A percentile compares a stretch with the other conserved stretches of the same genome.
phyloP scores from a whole-genome alignment of 1,284 basidiomycete genomes.

The Rhodofomes roseus region DNA sequence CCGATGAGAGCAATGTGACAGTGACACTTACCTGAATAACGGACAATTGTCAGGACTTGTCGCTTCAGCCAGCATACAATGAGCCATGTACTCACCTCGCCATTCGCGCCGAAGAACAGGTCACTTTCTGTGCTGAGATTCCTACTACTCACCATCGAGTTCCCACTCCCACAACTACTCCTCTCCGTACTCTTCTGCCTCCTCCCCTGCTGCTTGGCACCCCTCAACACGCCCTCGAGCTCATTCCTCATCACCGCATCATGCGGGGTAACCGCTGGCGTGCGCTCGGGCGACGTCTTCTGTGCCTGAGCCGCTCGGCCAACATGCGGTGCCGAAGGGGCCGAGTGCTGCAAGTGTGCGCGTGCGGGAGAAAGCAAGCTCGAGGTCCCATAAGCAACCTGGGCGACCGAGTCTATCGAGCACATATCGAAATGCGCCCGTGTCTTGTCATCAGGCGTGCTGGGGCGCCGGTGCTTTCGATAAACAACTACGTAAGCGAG shows the following conservation, averaged over 20 bases:
- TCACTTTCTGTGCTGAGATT: slow-evolving; percentile 29
- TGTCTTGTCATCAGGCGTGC: too few species aligned
- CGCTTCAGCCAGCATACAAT: background rate
- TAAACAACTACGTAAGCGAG: too few species aligned
- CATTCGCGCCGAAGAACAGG: slow-evolving; percentile 21
- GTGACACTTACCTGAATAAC: slow-evolving; percentile 19
- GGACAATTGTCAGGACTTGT: slow-evolving; percentile 14
- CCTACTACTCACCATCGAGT: slow-evolving; percentile 30
- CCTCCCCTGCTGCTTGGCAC: slow-evolving; percentile 26
- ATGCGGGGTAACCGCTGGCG: slow-evolving; percentile 39
- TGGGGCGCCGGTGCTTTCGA: too few species aligned
- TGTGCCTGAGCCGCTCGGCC: background rate
- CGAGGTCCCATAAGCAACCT: slow-evolving; percentile 22
- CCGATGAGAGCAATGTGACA: slow-evolving; percentile 21
- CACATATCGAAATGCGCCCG: too few species aligned
- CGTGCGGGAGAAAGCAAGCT: slow-evolving; percentile 24
- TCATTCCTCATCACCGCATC: slow-evolving; percentile 51
- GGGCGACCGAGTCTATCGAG: slow-evolving; percentile 3
- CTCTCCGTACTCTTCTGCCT: slow-evolving; percentile 21
- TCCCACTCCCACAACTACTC: slow-evolving; percentile 20
- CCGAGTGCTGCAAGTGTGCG: slow-evolving; percentile 23
- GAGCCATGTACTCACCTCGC: slow-evolving; percentile 22
- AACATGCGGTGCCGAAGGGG: slow-evolving; percentile 17
- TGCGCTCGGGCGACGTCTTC: slow-evolving; percentile 13
- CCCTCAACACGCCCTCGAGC: slow-evolving; percentile 48